Evolutionary conservation across 179 eudicot genomes (phyloP), one percentile per base, ranked within the genome.

Genomic region (Beta corolliflora): DNA sequence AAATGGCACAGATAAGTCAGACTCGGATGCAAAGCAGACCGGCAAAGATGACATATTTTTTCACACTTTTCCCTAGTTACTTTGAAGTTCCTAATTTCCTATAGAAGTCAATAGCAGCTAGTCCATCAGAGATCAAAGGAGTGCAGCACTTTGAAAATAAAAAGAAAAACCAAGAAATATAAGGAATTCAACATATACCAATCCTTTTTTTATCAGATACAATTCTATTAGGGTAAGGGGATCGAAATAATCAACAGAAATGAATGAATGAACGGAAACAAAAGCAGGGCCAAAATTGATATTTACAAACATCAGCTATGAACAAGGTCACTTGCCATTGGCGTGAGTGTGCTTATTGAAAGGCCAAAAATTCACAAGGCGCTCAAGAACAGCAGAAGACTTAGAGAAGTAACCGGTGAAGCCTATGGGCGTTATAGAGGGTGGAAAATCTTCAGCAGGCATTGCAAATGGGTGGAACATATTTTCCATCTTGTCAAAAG

Each of bases 401-500:
- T 93, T 96, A 73, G 95, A 85, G 89, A 96, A 96, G 87, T 96
- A 96, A 71, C 99, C 98, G 1, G 96, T 82, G 85, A 95, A 95
- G 44, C 93, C 94, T 79, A 88, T 91, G 7, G 99, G 99, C 11
- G 87, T 90, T 36, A 87, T 23, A 0, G 99, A 89, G 18, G 98
- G 98, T 13, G 99, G 97, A 46, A 96, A 96, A 79, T 96, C 99
- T 81, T 96, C 99, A 0, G 98, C 98, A 64, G 98, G 99, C 99
- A 96, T 96, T 25, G 99, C 99, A 86, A 94, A 96, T 14, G 93
- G 94, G 44, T 89, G 92, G 16, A 94, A 54, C 99, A 96, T 90
- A 79, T 84, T 87, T 86, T 96, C 98, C 96, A 96, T 88, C 80
- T 80, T 89, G 78, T 94, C 98, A 41, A 96, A 83, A 1, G 97